A percentile compares a stretch with the other conserved stretches of the same genome.
Evolutionary conservation across 208 protist genomes (phyloP).

Genomic region (Wallacemonas sp.): DNA sequence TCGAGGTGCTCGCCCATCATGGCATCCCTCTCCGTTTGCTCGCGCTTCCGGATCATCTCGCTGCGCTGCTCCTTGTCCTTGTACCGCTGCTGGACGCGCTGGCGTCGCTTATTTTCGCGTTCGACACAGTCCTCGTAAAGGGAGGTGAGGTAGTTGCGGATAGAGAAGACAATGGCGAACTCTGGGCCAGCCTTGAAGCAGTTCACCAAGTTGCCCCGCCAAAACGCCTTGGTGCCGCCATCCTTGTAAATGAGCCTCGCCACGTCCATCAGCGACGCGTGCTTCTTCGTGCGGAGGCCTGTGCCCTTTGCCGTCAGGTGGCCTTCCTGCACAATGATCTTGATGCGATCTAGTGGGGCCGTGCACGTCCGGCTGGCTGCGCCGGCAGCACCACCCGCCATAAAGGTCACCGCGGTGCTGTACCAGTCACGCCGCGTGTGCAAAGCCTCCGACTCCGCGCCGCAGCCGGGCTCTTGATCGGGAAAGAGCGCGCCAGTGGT

Average conservation of each 20-base stretch:
- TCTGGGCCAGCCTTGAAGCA: constrained; percentile 91
- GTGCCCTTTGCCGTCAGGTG: constrained; percentile 37
- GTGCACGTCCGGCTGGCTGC: constrained; percentile 84
- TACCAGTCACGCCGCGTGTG: constrained; percentile 79
- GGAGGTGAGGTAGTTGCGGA: constrained; percentile 78
- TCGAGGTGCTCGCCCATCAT: constrained; percentile 34
- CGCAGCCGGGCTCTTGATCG: neutral
- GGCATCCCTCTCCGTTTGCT: constrained; percentile 36
- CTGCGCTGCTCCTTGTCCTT: constrained; percentile 31
- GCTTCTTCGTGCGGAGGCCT: constrained; percentile 31
- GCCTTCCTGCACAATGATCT: constrained; percentile 92
- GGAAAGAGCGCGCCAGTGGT: neutral
- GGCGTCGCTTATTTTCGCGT: constrained; percentile 46
- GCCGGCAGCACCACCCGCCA: constrained; percentile 84
- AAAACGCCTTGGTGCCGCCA: constrained; percentile 80
- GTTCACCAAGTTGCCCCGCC: constrained; percentile 90
- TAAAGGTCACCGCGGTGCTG: constrained; percentile 75
- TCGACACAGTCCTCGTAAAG: constrained; percentile 82
- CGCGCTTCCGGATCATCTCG: constrained; percentile 29
- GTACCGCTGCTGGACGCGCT: constrained; percentile 18
- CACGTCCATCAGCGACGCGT: constrained; percentile 65
- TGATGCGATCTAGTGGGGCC: constrained; percentile 92
- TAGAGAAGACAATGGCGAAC: constrained; percentile 89
- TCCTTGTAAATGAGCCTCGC: constrained; percentile 77
- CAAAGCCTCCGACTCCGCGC: constrained; percentile 12